Evolutionary conservation across 768 basidiomycete species (phyloP), one percentile per base, ranked within the genome.

Genomic region (Kockovaella imperatae): DNA sequence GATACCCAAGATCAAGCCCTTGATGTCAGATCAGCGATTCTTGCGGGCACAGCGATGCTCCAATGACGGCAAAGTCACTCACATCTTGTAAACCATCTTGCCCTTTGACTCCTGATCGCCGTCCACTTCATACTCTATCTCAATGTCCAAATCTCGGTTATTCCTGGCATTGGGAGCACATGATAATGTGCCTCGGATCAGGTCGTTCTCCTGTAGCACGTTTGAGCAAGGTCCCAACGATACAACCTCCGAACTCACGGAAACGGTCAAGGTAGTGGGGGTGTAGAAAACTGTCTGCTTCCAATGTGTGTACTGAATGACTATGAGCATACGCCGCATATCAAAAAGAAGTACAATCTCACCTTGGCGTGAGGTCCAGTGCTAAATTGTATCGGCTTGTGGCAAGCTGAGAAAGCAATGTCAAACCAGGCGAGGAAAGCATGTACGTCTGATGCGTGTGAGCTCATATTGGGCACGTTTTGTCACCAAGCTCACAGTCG

Each of bases 401-500:
- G 95, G 47, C 88, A 89, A 70, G 85, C 89, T 49, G 86, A 84
- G 75, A 99, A 99, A 34, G 82, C 78, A 66, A 93, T 84, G 71
- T 99, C 95, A 74, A 99, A 99, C 95, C 95, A 99, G 28, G 89
- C 90, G 42, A 99, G 81, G 82, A 96, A 95, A 20, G 95, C 95
- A 68, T 99, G 95, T 23, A 89, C 77, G 68, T 91, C 91, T 97
- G 60, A 2, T 29, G 21, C 26, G 1, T 23, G 20, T 49, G 23
- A 44, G 49, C 45, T 44, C n/a, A 6, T 32, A 11, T 15, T 29
- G 36, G 14, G 2, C 1, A 17, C 7, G 31, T 26, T 5, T 45
- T 32, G 45, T 36, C 23, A 24, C 46, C 25, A 7, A n/a, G 75
- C 83, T 53, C 57, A 95, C 91, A 96, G 68, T 99, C 95, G 64